These are phyloP conservation scores for Naganishia vaughanmartiniae DNA, from an alignment of 768 basidiomycete genomes.

Conservation along the genomic window DNA sequence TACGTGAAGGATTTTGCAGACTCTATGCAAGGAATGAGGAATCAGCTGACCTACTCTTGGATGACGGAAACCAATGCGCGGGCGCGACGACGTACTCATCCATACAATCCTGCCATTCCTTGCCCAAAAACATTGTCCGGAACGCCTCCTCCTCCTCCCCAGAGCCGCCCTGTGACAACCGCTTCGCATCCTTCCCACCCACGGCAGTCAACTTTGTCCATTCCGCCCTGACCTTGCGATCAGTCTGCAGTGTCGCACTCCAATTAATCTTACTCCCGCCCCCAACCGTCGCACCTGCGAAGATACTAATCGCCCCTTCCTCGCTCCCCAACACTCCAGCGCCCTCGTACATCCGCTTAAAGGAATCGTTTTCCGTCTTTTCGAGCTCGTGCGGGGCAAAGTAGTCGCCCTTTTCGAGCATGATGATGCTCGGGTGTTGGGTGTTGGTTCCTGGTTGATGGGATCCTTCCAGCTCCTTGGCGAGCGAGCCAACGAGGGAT, in stretches of 20 bases:
- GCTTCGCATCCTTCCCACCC: slow-evolving; percentile 6
- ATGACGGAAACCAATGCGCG: not conserved
- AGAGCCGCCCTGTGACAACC: not conserved
- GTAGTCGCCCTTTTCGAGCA: slow-evolving; percentile 26
- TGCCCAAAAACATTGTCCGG: slow-evolving; percentile 24
- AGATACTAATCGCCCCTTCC: slow-evolving; percentile 63
- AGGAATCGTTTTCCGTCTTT: slow-evolving; percentile 27
- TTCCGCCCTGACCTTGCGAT: slow-evolving; percentile 42
- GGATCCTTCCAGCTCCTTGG: not conserved
- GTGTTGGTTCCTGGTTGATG: not conserved
- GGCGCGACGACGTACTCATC: slow-evolving; percentile 13
- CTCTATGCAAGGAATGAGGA: slow-evolving; percentile 2
- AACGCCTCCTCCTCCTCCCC: not conserved
- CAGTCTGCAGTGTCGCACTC: slow-evolving; percentile 42
- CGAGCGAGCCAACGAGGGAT: slow-evolving; percentile 21
- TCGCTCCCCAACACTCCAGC: slow-evolving; percentile 69
- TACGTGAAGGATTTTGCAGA: slow-evolving; percentile 20
- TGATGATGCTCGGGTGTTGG: slow-evolving; percentile 12
- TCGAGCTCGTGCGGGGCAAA: slow-evolving; percentile 19
- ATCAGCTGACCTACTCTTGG: not conserved
- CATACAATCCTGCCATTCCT: slow-evolving; percentile 31
- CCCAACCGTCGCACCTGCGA: slow-evolving; percentile 55
- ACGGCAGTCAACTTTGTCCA: slow-evolving; percentile 40
- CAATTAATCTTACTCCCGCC: slow-evolving; percentile 48
- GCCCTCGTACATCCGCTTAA: slow-evolving; percentile 57